phyloP scores from a whole-genome alignment of 768 basidiomycete genomes.

The Xerocomus spinulosus region DNA sequence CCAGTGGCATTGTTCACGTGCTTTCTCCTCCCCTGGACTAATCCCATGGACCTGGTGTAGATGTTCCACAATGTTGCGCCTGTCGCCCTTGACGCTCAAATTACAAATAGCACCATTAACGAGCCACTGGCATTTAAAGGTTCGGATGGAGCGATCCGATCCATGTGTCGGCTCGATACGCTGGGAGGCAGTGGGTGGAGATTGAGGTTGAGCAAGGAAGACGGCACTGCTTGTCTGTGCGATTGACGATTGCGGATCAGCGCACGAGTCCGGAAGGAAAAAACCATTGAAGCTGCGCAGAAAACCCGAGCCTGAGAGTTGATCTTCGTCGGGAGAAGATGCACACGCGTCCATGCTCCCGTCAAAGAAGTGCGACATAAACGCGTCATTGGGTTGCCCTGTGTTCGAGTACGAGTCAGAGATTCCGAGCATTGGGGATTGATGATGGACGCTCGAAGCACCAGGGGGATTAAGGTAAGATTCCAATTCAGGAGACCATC shows the following conservation, averaged over 20 bases:
- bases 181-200: neutral
- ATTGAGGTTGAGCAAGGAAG: neutral
- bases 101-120: slow-evolving; percentile 5
- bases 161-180: neutral
- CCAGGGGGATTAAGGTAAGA: neutral
- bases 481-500: neutral
- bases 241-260: neutral
- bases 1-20: slow-evolving; percentile 18
- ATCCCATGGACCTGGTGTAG: slow-evolving; percentile 12
- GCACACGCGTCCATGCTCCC: neutral
- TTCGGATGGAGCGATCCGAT: neutral
- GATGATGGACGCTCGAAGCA: neutral
- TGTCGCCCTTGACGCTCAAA: neutral
- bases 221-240: neutral
- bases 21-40: slow-evolving; percentile 16
- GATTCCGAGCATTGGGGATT: neutral
- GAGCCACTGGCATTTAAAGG: slow-evolving; percentile 13
- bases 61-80: slow-evolving; percentile 16
- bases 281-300: neutral
- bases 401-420: neutral
- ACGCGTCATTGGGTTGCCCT: neutral
- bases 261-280: neutral
- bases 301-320: neutral
- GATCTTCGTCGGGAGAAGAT: neutral
- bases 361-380: neutral